Evolutionary conservation across 2,329 filamentous ascomycete species (phyloP).

Genomic region (Tolypocladium tundrense): DNA sequence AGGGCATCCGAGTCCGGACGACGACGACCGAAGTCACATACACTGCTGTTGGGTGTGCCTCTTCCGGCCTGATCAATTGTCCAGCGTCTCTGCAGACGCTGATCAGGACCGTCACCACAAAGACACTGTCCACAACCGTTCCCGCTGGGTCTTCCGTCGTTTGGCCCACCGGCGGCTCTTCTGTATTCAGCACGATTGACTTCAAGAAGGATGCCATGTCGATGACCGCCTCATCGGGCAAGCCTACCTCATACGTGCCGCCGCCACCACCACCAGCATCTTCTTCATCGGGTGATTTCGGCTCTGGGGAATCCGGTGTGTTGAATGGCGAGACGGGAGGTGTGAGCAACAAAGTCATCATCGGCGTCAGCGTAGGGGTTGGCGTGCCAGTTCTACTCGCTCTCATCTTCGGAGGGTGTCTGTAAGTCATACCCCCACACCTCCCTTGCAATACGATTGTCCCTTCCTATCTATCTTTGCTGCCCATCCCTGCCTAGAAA

Average conservation of each 20-base stretch:
- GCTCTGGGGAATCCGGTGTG: neutral
- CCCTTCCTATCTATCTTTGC: no score
- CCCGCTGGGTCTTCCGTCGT: conserved; percentile 21
- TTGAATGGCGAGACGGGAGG: conserved; percentile 18
- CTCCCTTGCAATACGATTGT: neutral
- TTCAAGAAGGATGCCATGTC: conserved; percentile 30
- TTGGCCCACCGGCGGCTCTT: conserved; percentile 7
- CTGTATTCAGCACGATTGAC: conserved; percentile 20
- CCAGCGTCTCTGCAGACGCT: conserved; percentile 39
- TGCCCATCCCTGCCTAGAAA: neutral
- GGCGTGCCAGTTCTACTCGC: conserved; percentile 28
- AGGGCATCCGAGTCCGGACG: conserved; percentile 4
- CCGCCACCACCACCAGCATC: conserved; percentile 20
- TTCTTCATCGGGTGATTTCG: neutral
- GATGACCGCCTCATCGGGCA: conserved; percentile 20
- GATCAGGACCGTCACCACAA: conserved; percentile 23
- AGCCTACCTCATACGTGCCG: conserved; percentile 32
- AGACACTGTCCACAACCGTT: conserved; percentile 30
- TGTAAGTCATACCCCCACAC: conserved; percentile 16
- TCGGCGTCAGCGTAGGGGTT: conserved; percentile 37
- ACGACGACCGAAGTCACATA: conserved; percentile 29
- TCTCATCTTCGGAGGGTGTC: conserved; percentile 12
- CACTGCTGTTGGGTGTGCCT: conserved; percentile 32
- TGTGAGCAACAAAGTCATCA: conserved; percentile 32
- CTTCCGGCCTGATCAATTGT: conserved; percentile 33